These are phyloP conservation scores for Neopestalotiopsis sp. DNA, from an alignment of 2,329 filamentous ascomycete species.

Conservation along the genomic window DNA sequence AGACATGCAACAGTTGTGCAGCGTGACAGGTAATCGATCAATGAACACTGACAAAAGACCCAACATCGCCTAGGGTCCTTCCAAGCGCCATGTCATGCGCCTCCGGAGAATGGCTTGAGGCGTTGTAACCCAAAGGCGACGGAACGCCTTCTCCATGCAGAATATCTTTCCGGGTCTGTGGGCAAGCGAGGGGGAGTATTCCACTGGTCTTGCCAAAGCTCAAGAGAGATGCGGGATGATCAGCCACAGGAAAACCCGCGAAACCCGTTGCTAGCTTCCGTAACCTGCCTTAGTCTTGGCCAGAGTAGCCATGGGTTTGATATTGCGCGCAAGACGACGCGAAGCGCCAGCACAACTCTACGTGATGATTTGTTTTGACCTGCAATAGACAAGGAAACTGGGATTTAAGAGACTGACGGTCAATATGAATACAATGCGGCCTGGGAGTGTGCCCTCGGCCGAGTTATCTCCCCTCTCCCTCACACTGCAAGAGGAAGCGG, in stretches of 20 bases:
- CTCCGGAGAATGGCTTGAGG: not conserved
- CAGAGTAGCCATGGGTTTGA: not conserved
- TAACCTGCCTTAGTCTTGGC: not conserved
- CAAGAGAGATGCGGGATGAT: not conserved
- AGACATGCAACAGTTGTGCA: not conserved
- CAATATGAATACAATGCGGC: not conserved
- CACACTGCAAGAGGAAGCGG: not conserved
- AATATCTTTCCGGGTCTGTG: not conserved
- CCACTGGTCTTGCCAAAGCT: not conserved
- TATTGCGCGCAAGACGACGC: not conserved
- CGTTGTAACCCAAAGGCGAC: not conserved
- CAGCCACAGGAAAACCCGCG: not conserved
- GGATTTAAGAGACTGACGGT: not conserved
- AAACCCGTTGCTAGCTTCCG: not conserved
- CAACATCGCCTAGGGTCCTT: not conserved
- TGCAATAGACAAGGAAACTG: not conserved
- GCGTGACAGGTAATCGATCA: not conserved
- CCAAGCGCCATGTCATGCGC: not conserved
- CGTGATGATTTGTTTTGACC: not conserved
- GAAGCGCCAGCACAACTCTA: not conserved
- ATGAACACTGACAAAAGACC: not conserved
- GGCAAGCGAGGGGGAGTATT: conserved; percentile 1
- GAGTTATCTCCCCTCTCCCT: not conserved
- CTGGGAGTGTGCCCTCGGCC: not conserved
- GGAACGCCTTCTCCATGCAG: not conserved